Percentiles rank a stretch among this genome's conserved stretches.
phyloP scores from a whole-genome alignment of 441 rosid genomes.

The Omphalea diandra region DNA sequence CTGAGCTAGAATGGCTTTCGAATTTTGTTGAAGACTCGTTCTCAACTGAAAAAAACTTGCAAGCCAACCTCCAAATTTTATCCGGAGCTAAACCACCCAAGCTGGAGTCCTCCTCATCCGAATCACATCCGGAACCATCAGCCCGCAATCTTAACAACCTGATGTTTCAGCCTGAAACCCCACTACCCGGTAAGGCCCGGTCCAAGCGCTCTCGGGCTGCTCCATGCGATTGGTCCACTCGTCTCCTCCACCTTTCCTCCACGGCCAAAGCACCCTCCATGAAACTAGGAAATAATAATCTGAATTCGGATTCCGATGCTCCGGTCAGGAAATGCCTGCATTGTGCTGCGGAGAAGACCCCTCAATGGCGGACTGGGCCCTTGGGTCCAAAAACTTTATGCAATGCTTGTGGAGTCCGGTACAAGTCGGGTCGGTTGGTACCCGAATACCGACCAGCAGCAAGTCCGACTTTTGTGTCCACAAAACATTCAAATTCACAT shows the following conservation, averaged over 20 bases:
- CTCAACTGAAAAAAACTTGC: constrained; percentile 47
- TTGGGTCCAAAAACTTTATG: constrained; percentile 89
- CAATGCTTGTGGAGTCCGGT: constrained; percentile 87
- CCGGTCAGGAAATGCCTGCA: constrained; percentile 54
- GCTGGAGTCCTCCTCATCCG: constrained; percentile 46
- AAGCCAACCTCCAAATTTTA: constrained; percentile 36
- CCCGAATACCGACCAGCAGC: constrained; percentile 90
- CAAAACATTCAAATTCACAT: constrained; percentile 89
- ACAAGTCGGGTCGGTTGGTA: constrained; percentile 80
- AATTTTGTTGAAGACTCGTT: constrained; percentile 74
- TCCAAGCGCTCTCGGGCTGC: constrained; percentile 59
- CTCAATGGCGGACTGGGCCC: constrained; percentile 95
- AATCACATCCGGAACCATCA: constrained; percentile 25
- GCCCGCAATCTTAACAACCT: constrained; percentile 30
- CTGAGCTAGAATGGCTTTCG: constrained; percentile 79
- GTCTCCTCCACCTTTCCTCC: constrained; percentile 45
- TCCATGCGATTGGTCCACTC: constrained; percentile 68
- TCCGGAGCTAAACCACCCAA: constrained; percentile 46
- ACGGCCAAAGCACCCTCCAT: constrained; percentile 23
- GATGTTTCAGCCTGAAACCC: constrained; percentile 41
- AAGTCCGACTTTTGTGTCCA: constrained; percentile 71
- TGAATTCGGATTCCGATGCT: constrained; percentile 8
- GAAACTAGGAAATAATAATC: constrained; percentile 23
- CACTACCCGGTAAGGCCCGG: constrained; percentile 61
- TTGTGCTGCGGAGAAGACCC: constrained; percentile 84